Conservation (phyloP, 2,329 filamentous ascomycete species). For the Neospermospora avenae region DNA sequence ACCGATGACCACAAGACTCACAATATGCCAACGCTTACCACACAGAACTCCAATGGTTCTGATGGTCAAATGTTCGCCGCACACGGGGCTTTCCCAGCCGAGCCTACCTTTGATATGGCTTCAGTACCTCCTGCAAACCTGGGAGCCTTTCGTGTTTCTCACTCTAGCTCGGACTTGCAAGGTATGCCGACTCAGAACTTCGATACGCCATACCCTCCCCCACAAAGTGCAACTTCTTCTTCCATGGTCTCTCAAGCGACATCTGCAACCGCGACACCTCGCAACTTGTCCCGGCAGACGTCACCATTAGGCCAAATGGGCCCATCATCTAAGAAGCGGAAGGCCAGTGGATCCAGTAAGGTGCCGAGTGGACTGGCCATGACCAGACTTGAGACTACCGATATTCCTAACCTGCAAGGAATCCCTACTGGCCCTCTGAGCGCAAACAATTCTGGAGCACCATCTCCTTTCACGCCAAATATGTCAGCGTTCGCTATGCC, state of each 20-base stretch:
- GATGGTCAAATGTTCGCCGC: slow-evolving; percentile 40
- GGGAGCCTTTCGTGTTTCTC: slow-evolving; percentile 51
- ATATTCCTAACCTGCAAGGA: slow-evolving; percentile 36
- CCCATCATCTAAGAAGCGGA: slow-evolving; percentile 75
- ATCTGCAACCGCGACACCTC: slow-evolving; percentile 51
- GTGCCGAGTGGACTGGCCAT: slow-evolving; percentile 73
- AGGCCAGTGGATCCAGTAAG: slow-evolving; percentile 67
- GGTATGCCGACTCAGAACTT: slow-evolving; percentile 50
- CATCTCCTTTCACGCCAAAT: slow-evolving; percentile 53
- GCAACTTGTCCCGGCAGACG: slow-evolving; percentile 67
- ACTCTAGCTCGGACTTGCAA: slow-evolving; percentile 62
- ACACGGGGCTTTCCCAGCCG: slow-evolving; percentile 40
- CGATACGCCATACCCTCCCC: slow-evolving; percentile 26
- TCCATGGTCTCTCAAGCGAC: slow-evolving; percentile 38
- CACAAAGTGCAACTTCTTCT: slow-evolving; percentile 32
- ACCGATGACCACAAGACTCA: slow-evolving; percentile 97
- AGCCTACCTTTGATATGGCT: slow-evolving; percentile 30
- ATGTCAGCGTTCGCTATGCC: slow-evolving; percentile 42
- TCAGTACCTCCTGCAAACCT: slow-evolving; percentile 33
- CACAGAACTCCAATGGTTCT: slow-evolving; percentile 31
- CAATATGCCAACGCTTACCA: slow-evolving; percentile 39
- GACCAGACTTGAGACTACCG: slow-evolving; percentile 70
- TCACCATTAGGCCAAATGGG: slow-evolving; percentile 65
- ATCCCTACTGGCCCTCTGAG: slow-evolving; percentile 37
- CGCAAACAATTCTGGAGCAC: slow-evolving; percentile 38